Evolutionary conservation across 1,284 basidiomycete genomes (phyloP).

Genomic region (Xanthoconium separans): DNA sequence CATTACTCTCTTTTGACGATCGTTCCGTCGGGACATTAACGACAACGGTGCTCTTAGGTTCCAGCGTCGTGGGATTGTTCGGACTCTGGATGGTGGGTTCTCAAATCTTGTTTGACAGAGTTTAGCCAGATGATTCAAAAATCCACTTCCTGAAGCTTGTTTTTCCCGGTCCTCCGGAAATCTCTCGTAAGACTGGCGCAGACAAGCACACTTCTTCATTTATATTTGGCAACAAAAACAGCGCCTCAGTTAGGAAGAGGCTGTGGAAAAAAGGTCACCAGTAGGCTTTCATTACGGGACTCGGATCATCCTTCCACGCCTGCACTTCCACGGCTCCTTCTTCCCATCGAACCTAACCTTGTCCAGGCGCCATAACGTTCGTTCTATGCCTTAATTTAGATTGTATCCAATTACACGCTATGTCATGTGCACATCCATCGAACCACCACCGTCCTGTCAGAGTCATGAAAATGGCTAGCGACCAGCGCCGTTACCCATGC

Average conservation of each 20-base stretch:
- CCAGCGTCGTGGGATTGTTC: constrained; percentile 55
- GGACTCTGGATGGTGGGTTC: constrained; percentile 71
- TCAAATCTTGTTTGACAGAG: constrained; percentile 15
- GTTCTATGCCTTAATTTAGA: constrained; percentile 18
- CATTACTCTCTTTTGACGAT: constrained; percentile 68
- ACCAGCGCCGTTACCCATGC: constrained; percentile 56
- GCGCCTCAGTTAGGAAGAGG: constrained; percentile 72
- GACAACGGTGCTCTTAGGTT: constrained; percentile 48
- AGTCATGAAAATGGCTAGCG: constrained; percentile 25
- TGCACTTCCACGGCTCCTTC: constrained; percentile 8
- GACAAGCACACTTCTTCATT: constrained; percentile 79
- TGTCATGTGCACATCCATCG: constrained; percentile 19
- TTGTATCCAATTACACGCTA: constrained; percentile 10
- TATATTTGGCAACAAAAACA: constrained; percentile 71
- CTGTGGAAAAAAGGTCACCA: constrained; percentile 49
- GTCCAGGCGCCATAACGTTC: constrained; percentile 12
- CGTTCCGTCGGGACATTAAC: constrained; percentile 55
- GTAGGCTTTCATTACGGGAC: constrained; percentile 22
- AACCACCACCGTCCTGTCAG: constrained; percentile 1
- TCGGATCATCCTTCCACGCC: constrained; percentile 20
- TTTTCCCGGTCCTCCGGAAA: constrained; percentile 54
- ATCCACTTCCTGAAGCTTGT: constrained; percentile 45
- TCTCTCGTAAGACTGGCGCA: constrained; percentile 72
- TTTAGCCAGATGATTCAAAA: constrained; percentile 14
- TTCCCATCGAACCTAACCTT: constrained; percentile 31